A percentile compares a stretch with the other conserved stretches of the same genome.
phyloP scores from a whole-genome alignment of 768 basidiomycete species.

The Lactarius sp. region DNA sequence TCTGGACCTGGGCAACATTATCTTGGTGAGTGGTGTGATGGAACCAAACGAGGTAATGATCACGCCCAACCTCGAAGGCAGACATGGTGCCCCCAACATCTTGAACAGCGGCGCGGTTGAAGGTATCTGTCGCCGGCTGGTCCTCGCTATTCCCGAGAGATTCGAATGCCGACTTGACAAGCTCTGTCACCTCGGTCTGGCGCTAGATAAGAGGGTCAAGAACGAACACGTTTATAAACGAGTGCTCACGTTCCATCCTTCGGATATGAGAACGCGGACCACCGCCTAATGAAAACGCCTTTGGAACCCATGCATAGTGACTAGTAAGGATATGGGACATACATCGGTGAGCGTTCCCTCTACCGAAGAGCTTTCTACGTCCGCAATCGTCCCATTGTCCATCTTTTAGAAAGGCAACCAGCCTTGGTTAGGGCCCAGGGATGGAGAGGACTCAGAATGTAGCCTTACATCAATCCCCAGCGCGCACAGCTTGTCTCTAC shows the following conservation, averaged over 20 bases:
- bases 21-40: not conserved
- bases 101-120: constrained; percentile 3
- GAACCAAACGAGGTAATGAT: not conserved
- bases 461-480: constrained; percentile 19
- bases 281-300: not conserved
- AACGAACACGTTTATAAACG: not conserved
- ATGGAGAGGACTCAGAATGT: not conserved
- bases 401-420: not conserved
- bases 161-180: constrained; percentile 8
- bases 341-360: constrained; percentile 11
- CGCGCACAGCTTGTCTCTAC: constrained; percentile 15
- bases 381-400: not conserved
- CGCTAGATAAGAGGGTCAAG: not conserved
- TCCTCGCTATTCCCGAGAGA: constrained; percentile 7
- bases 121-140: not conserved
- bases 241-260: constrained; percentile 15
- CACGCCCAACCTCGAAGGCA: constrained; percentile 8
- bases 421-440: not conserved
- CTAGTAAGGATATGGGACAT: not conserved
- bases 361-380: constrained; percentile 1
- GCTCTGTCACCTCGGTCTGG: constrained; percentile 1
- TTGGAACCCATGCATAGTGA: not conserved
- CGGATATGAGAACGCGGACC: not conserved
- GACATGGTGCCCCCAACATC: not conserved
- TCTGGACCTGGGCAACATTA: constrained; percentile 2